These are phyloP conservation scores for Penicillium waksmanii DNA, from an alignment of 495 filamentous ascomycete genomes.

Conservation along the genomic window DNA sequence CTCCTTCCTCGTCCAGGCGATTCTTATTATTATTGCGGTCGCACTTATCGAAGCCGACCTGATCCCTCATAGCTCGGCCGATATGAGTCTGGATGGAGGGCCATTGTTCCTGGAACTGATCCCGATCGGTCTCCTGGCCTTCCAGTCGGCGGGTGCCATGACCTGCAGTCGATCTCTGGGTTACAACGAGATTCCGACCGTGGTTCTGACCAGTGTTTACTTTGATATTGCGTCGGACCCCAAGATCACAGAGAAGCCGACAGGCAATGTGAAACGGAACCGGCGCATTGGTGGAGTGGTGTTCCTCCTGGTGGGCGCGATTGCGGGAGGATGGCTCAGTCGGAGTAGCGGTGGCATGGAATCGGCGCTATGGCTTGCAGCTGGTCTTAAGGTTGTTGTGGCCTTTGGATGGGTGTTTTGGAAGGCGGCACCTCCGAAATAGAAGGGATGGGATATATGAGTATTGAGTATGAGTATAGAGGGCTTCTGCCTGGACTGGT, in stretches of 20 bases:
- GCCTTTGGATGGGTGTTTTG: slow-evolving; percentile 49
- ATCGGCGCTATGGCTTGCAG: slow-evolving; percentile 62
- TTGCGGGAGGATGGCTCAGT: slow-evolving; percentile 66
- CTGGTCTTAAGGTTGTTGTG: slow-evolving; percentile 56
- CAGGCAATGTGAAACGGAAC: slow-evolving; percentile 66
- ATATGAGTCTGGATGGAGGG: slow-evolving; percentile 31
- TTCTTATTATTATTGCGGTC: slow-evolving; percentile 61
- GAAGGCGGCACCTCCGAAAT: slow-evolving; percentile 33
- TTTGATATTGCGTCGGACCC: slow-evolving; percentile 68
- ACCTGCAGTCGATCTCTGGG: slow-evolving; percentile 64
- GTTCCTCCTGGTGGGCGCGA: slow-evolving; percentile 60
- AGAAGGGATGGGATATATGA: slow-evolving; percentile 2
- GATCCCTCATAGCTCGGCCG: slow-evolving; percentile 45
- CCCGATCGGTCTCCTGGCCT: slow-evolving; percentile 66
- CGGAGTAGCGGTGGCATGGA: slow-evolving; percentile 57
- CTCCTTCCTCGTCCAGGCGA: slow-evolving; percentile 62
- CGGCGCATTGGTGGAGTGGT: slow-evolving; percentile 61
- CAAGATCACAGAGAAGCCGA: slow-evolving; percentile 47
- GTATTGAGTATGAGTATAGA: no score
- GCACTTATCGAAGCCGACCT: slow-evolving; percentile 56
- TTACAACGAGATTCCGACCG: slow-evolving; percentile 71
- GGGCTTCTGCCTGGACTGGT: not conserved
- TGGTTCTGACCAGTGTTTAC: slow-evolving; percentile 72
- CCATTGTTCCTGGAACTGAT: slow-evolving; percentile 52
- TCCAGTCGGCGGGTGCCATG: slow-evolving; percentile 74